phyloP scores from a whole-genome alignment of 352 stramenopile genomes.

The Phytophthora pluvialis region DNA sequence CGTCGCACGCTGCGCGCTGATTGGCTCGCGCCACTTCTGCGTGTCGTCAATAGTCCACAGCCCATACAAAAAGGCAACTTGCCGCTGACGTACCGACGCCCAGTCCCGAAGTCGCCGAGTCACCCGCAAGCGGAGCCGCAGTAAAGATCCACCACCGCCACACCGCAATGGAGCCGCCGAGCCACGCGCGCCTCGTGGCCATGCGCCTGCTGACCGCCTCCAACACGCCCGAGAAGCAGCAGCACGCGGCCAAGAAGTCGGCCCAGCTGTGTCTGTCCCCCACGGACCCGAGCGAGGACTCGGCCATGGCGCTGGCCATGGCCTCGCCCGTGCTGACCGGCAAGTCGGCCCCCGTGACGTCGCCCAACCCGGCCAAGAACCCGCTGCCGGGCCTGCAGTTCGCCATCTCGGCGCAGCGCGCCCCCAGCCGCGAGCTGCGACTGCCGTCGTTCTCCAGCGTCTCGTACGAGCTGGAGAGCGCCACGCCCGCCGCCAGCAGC shows the following conservation, averaged over 20 bases:
- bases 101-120: conserved; percentile 37
- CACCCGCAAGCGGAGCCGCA: conserved; percentile 16
- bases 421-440: conserved; percentile 47
- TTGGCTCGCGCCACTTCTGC: conserved; percentile 26
- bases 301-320: conserved; percentile 26
- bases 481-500: conserved; percentile 29
- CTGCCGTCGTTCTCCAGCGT: conserved; percentile 59
- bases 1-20: conserved; percentile 37
- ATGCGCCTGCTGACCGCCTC: conserved; percentile 31
- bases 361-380: conserved; percentile 55
- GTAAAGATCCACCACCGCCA: conserved; percentile 4
- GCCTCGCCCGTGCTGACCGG: conserved; percentile 50
- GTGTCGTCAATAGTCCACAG: conserved; percentile 36
- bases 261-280: conserved; percentile 36
- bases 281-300: conserved; percentile 38
- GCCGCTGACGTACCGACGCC: conserved; percentile 11
- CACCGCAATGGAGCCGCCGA: conserved; percentile 29
- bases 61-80: conserved; percentile 32
- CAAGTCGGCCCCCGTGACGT: conserved; percentile 41
- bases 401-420: conserved; percentile 60
- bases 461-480: conserved; percentile 42
- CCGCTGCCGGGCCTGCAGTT: conserved; percentile 69
- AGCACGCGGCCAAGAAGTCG: conserved; percentile 13
- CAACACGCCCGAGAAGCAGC: conserved; percentile 24
- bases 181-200: conserved; percentile 36